Conservation (phyloP, 495 filamentous ascomycete genomes). For the Penicillium arizonense region DNA sequence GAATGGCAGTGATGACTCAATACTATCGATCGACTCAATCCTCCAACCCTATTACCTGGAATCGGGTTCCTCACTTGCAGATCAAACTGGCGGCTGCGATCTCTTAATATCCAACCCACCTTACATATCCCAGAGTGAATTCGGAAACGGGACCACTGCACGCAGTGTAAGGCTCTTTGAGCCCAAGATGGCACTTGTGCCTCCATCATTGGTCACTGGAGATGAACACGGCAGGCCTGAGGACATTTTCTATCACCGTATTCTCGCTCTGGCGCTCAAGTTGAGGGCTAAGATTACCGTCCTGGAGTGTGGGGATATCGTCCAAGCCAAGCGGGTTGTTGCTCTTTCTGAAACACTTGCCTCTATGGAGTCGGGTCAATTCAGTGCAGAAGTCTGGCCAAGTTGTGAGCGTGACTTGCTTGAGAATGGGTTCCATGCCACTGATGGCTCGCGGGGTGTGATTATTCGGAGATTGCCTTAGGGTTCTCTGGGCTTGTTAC, state of each 20-base stretch:
- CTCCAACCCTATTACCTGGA: neutral
- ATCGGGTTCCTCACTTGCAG: neutral
- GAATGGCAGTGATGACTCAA: slow-evolving; percentile 1
- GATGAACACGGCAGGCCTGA: slow-evolving; percentile 13
- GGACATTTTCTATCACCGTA: slow-evolving; percentile 40
- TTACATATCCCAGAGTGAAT: slow-evolving; percentile 70
- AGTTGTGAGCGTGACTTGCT: slow-evolving; percentile 11
- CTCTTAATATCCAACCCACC: slow-evolving; percentile 89
- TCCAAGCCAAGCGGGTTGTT: slow-evolving; percentile 35
- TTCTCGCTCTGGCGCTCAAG: slow-evolving; percentile 23
- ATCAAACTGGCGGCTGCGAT: slow-evolving; percentile 43
- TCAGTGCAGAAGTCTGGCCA: slow-evolving; percentile 20
- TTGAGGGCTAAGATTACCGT: slow-evolving; percentile 27
- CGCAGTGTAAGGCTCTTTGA: slow-evolving; percentile 79
- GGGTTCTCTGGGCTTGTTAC: neutral
- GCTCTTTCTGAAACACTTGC: slow-evolving; percentile 14
- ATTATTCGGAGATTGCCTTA: slow-evolving; percentile 15
- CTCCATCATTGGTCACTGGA: slow-evolving; percentile 27
- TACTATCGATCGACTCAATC: slow-evolving; percentile 12
- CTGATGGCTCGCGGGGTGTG: slow-evolving; percentile 25
- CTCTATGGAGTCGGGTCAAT: neutral
- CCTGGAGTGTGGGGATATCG: slow-evolving; percentile 37
- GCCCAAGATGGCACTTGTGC: slow-evolving; percentile 76
- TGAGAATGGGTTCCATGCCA: slow-evolving; percentile 19
- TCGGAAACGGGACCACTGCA: slow-evolving; percentile 53